Percentiles rank a stretch among this genome's conserved stretches.
These are phyloP conservation scores for Clonostachys rosea DNA, from an alignment of 2,329 filamentous ascomycete species.

Conservation along the genomic window DNA sequence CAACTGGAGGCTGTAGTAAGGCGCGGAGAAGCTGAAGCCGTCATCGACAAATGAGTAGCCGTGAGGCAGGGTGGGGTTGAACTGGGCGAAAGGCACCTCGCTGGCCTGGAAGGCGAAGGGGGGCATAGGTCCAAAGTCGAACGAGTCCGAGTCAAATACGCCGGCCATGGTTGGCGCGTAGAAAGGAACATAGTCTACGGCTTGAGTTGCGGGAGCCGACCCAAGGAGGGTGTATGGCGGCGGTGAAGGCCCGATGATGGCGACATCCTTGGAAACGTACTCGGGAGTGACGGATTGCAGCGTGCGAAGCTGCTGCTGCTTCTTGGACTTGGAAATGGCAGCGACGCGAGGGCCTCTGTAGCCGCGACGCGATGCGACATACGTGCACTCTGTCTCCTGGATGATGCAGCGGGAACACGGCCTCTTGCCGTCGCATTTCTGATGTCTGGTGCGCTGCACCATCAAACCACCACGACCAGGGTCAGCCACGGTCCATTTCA, in stretches of 20 bases:
- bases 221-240: not conserved
- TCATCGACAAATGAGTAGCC: not conserved
- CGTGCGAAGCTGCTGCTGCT: not conserved
- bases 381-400: conserved; percentile 59
- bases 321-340: conserved; percentile 30
- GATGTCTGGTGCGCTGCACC: conserved; percentile 57
- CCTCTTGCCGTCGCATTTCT: conserved; percentile 69
- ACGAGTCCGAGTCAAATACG: not conserved
- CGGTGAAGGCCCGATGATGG: not conserved
- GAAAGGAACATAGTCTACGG: not conserved
- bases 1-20: conserved; percentile 2
- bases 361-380: conserved; percentile 69
- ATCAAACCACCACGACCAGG: not conserved
- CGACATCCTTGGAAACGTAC: not conserved
- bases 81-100: not conserved
- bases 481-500: no score
- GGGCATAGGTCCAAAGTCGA: not conserved
- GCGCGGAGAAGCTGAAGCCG: not conserved
- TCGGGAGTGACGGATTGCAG: not conserved
- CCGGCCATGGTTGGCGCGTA: not conserved
- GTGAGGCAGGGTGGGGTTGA: not conserved
- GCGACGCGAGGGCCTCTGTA: conserved; percentile 56
- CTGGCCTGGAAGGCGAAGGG: not conserved
- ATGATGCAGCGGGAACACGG: conserved; percentile 65
- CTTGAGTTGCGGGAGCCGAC: not conserved